Base-by-base conservation (phyloP, 1,284 basidiomycete genomes). In the Nidula niveotomentosa region DNA sequence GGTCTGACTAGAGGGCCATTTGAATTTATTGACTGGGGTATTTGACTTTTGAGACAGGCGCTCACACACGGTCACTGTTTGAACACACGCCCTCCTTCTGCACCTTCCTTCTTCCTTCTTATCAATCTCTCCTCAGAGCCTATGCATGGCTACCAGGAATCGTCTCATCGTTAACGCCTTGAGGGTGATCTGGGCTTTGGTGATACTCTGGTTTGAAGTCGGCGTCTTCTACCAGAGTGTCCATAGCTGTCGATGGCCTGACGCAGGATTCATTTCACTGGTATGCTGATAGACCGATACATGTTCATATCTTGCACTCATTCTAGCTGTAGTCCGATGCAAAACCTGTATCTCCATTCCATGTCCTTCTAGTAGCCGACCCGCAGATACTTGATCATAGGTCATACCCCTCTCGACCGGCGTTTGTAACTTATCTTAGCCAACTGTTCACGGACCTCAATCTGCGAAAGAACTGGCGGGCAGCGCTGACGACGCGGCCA, bases 391-490 rank as follows among this genome's bases (percentile, higher is more conserved):
- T 89, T 5, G 86, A 94, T 66, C 75, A 79, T 60, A 75, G 67
- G 43, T 86, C 80, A 34, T 91, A 84, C 70, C 85, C 78, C 58
- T 84, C 71, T 46, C 80, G 78, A 12, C 64, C 69, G 36, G 63
- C 72, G 37, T 65, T 79, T 58, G 66, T 85, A 53, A 79, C 76
- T 59, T 76, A 71, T 57, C 58, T 91, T 23, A 79, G 81, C 35
- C 80, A 82, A 61, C 62, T 83, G 58, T 69, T 93, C 53, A 78
- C 78, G 59, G 85, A 93, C 72, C 71, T 91, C 57, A 91, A 93
- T 65, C 72, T 95, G 58, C 81, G 90, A 52, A 95, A 93, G 71
- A 88, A 83, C 62, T 96, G 93, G 94, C 79, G 79, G 51, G 84
- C 83, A 8, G 85, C 84, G 1, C 71, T 83, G 12, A 69, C 80